Conservation (phyloP, 352 stramenopile genomes). For the Phytopythium sindhum region DNA sequence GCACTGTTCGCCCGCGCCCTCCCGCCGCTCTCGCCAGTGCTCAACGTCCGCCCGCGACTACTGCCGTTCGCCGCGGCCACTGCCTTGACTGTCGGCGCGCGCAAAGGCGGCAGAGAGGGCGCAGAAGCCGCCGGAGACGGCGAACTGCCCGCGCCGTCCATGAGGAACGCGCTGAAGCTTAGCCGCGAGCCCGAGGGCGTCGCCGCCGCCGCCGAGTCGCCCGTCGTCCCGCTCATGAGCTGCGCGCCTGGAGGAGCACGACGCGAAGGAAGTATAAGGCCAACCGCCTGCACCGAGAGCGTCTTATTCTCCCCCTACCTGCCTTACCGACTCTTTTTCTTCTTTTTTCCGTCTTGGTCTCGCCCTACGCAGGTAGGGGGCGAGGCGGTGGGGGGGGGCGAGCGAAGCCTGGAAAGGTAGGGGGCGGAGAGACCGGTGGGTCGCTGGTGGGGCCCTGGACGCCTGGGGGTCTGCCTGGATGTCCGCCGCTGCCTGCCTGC, state of each 20-base stretch:
- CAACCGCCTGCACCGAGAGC: not conserved
- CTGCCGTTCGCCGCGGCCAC: not conserved
- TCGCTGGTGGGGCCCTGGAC: not conserved
- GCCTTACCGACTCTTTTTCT: not conserved
- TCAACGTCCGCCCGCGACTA: slow-evolving; percentile 2
- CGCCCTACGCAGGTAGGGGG: too few species aligned
- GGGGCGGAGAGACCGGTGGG: not conserved
- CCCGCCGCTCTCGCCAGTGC: slow-evolving; percentile 3
- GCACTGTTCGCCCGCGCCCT: not conserved
- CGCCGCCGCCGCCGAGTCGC: slow-evolving; percentile 1
- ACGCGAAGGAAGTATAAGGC: not conserved
- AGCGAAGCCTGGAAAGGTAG: not conserved
- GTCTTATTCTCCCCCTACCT: not conserved
- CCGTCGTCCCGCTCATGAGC: slow-evolving; percentile 1
- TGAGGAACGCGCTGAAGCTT: slow-evolving; percentile 59
- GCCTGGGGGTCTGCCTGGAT: not conserved
- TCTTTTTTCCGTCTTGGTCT: not conserved
- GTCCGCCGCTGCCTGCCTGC: too few species aligned
- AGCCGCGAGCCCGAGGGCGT: slow-evolving; percentile 8
- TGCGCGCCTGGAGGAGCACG: not conserved
- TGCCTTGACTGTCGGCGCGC: slow-evolving; percentile 8
- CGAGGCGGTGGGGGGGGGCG: not conserved
- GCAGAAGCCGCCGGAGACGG: slow-evolving; percentile 21
- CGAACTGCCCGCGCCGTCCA: slow-evolving; percentile 31
- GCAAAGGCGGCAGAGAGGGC: slow-evolving; percentile 18